These are phyloP conservation scores for Pulveroboletus sp. DNA, from an alignment of 768 basidiomycete genomes.

Conservation along the genomic window DNA sequence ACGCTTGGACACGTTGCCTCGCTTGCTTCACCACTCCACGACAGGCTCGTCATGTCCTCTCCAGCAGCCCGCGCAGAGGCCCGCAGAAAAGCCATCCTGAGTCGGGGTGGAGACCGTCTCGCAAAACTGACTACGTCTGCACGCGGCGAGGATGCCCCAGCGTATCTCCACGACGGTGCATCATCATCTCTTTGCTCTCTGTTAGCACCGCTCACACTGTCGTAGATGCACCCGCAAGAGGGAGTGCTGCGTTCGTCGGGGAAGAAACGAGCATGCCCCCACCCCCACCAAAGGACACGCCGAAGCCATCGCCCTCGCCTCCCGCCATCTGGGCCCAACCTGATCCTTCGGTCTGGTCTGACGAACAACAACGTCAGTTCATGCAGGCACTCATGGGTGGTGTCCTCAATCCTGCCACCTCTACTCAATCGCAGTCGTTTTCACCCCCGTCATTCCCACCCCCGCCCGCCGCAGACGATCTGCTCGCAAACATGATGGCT, in stretches of 20 bases:
- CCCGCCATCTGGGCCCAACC: constrained; percentile 17
- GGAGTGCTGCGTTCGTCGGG: constrained; percentile 35
- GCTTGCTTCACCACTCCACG: background rate
- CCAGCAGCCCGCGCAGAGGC: constrained; percentile 73
- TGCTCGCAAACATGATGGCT: constrained; percentile 43
- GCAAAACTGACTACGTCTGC: constrained; percentile 75
- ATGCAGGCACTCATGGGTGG: constrained; percentile 56
- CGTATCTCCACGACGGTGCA: constrained; percentile 46
- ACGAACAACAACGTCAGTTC: constrained; percentile 65
- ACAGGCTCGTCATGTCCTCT: too few species aligned
- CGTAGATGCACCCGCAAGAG: constrained; percentile 13
- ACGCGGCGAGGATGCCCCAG: constrained; percentile 68
- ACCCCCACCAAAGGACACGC: constrained; percentile 20
- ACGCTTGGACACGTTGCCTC: too few species aligned
- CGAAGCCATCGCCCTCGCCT: constrained; percentile 22
- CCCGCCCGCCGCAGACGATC: constrained; percentile 33
- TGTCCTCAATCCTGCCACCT: constrained; percentile 30
- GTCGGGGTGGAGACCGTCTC: constrained; percentile 66
- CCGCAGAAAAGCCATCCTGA: constrained; percentile 69
- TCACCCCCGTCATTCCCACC: background rate
- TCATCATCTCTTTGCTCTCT: background rate
- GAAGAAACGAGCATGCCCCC: constrained; percentile 32
- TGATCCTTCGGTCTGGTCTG: constrained; percentile 62
- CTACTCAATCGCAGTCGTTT: constrained; percentile 8
- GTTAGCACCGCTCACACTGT: background rate